A percentile compares a stretch with the other conserved stretches of the same genome.
Conservation (phyloP, 192 early-diverging fungal genomes). For the Irineochytrium annulatum region DNA sequence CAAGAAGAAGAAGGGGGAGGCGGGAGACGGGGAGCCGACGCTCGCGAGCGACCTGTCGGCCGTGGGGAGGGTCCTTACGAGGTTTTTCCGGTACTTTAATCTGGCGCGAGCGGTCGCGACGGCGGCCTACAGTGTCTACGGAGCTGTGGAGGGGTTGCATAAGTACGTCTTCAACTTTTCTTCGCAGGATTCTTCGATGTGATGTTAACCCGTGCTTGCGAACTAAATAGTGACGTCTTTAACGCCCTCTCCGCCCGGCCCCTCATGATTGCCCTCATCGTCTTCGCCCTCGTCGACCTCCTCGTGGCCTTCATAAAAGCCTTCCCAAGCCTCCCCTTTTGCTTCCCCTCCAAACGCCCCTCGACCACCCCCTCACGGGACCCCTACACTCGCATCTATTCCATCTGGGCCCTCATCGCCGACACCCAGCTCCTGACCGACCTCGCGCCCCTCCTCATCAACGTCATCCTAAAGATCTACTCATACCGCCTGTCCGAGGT, state of each 20-base stretch:
- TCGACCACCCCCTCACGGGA: too few species aligned
- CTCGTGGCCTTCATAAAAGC: neutral
- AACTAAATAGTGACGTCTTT: neutral
- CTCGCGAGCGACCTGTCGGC: too few species aligned
- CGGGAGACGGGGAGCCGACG: too few species aligned
- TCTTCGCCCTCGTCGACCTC: neutral
- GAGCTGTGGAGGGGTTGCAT: neutral
- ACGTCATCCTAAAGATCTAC: constrained; percentile 2
- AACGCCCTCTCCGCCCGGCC: neutral
- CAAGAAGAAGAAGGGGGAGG: too few species aligned
- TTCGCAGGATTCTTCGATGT: neutral
- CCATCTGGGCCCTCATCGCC: neutral
- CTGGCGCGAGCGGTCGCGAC: neutral
- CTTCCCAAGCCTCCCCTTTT: neutral
- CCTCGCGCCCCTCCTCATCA: neutral
- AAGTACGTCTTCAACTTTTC: constrained; percentile 2
- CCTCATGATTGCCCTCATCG: neutral
- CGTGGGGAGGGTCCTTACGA: neutral
- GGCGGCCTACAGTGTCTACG: neutral
- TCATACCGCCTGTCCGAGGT: neutral
- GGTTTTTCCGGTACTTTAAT: neutral
- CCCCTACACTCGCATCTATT: neutral
- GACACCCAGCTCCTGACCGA: neutral
- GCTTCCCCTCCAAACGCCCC: too few species aligned
- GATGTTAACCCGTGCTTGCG: neutral